Base-by-base conservation (phyloP, 371 early-diverging fungal genomes). In the Apophysomyces trapeziformis region DNA sequence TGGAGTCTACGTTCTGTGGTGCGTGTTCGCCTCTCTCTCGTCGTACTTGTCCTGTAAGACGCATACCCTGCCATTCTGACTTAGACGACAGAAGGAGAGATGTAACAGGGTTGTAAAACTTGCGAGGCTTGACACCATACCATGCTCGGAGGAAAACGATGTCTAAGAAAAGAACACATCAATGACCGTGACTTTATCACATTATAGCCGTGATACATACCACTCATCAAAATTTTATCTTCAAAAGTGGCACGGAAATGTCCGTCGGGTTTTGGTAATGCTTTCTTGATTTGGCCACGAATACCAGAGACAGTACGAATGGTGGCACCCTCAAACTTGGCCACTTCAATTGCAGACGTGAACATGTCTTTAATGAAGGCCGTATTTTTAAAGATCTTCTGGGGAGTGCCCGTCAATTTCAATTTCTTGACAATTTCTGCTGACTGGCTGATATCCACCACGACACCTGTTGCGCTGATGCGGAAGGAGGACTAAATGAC, bases 301-400 rank as follows among this genome's bases (percentile, higher is more conserved):
- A 99, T 95, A 35, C 99, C 99, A 70, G 94, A 93, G 14, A 98
- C 99, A 0, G 98, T 99, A 44, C 97, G 91, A 61, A 99, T 89
- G 54, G 87, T 87, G 4, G 98, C 99, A 37, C 98, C 97, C 78
- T 97, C 95, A 76, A 99, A 99, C 80, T 96, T 96, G 68, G 95
- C 95, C n/a, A 99, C 99, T 77, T 99, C 99, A 16, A 99, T 84
- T 14, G 93, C 83, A 21, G 95, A 91, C n/a, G 91, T 96, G 82
- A 99, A 99, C 99, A 99, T 99, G 73, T 97, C 94, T 79, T 93
- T 96, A 69, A 99, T 88, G 72, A 98, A 97, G n/a, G 98, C 99
- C 11, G 99, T 98, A 83, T 99, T 99, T 71, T 94, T 96, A 85
- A 90, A 93, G 50, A 99, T 92, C 80, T 98, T 96, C 77, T 86